Percentiles rank a stretch among this genome's conserved stretches.
Evolutionary conservation across 2,329 filamentous ascomycete genomes (phyloP).

Genomic region (Dothideomycetes sp.): DNA sequence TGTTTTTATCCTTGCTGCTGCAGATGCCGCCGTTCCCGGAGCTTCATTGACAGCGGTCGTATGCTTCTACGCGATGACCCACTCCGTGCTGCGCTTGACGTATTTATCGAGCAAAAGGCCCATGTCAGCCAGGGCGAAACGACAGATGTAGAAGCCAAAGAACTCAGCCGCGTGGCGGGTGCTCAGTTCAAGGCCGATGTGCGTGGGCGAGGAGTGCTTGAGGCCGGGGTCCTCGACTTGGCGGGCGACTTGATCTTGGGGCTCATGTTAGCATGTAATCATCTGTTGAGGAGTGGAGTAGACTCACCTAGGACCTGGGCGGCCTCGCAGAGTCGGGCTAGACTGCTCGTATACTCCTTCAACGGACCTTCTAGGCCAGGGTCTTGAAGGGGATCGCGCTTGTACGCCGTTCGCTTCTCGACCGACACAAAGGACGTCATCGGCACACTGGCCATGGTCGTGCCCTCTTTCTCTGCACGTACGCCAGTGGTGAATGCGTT

Average conservation of each 20-base stretch:
- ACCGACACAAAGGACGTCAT: conserved; percentile 64
- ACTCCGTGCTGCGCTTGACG: conserved; percentile 91
- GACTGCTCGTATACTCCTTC: conserved; percentile 78
- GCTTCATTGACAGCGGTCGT: not conserved
- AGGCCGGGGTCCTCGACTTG: conserved; percentile 93
- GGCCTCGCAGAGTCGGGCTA: conserved; percentile 86
- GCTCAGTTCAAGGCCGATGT: conserved; percentile 88
- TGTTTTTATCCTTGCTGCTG: no score
- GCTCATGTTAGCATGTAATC: conserved; percentile 3
- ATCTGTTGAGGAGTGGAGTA: conserved; percentile 2
- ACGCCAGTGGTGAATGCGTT: conserved; percentile 12
- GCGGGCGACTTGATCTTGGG: conserved; percentile 93
- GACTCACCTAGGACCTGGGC: conserved; percentile 79
- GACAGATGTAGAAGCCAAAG: conserved; percentile 92
- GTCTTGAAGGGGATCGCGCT: conserved; percentile 27
- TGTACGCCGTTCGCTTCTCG: conserved; percentile 45
- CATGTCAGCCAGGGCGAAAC: conserved; percentile 84
- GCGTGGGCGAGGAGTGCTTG: conserved; percentile 82
- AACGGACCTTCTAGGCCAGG: conserved; percentile 73
- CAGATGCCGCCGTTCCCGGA: not conserved
- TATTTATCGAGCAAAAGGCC: conserved; percentile 86
- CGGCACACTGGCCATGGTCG: conserved; percentile 41
- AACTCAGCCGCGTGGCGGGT: conserved; percentile 92
- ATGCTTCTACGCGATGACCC: conserved; percentile 52
- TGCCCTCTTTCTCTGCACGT: conserved; percentile 42